Percentiles rank a stretch among this genome's conserved stretches.
Evolutionary conservation across 2,329 filamentous ascomycete species (phyloP).

Genomic region (Zymoseptoria brevis): DNA sequence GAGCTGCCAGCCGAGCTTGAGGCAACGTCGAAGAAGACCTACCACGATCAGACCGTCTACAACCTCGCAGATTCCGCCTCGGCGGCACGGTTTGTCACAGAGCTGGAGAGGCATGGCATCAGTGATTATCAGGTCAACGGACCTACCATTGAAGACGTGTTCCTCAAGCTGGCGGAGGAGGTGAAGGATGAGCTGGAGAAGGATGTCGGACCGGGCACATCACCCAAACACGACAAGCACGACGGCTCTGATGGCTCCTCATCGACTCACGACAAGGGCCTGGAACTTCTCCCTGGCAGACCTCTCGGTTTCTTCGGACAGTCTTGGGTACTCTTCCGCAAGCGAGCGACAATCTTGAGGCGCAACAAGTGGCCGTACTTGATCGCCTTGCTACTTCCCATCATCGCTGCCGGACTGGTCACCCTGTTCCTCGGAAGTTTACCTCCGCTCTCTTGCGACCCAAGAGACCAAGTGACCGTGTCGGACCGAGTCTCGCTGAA

Average conservation of each 20-base stretch:
- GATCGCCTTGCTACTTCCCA: constrained; percentile 66
- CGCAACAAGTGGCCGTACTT: constrained; percentile 70
- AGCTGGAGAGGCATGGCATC: constrained; percentile 59
- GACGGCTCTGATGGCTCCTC: constrained; percentile 2
- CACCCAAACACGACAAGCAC: constrained; percentile 15
- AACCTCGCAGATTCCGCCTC: constrained; percentile 60
- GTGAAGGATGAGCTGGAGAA: constrained; percentile 48
- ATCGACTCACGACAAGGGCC: constrained; percentile 20
- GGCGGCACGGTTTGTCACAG: constrained; percentile 62
- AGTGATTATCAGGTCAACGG: constrained; percentile 77
- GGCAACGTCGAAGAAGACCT: constrained; percentile 35
- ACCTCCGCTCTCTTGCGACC: constrained; percentile 41
- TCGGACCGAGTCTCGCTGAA: constrained; percentile 17
- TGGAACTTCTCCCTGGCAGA: constrained; percentile 56
- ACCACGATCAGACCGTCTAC: constrained; percentile 67
- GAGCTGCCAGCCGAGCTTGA: constrained; percentile 22
- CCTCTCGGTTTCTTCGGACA: constrained; percentile 64
- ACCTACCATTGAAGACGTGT: constrained; percentile 88
- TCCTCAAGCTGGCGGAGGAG: constrained; percentile 77
- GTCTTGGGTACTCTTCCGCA: constrained; percentile 65
- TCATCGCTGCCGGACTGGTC: constrained; percentile 70
- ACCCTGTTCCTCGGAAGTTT: constrained; percentile 63
- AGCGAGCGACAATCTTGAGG: constrained; percentile 68
- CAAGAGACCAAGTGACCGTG: constrained; percentile 26
- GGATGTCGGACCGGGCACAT: constrained; percentile 14